Conservation (phyloP, 1,139 yeast species). For the Saccharomyces uvarum region DNA sequence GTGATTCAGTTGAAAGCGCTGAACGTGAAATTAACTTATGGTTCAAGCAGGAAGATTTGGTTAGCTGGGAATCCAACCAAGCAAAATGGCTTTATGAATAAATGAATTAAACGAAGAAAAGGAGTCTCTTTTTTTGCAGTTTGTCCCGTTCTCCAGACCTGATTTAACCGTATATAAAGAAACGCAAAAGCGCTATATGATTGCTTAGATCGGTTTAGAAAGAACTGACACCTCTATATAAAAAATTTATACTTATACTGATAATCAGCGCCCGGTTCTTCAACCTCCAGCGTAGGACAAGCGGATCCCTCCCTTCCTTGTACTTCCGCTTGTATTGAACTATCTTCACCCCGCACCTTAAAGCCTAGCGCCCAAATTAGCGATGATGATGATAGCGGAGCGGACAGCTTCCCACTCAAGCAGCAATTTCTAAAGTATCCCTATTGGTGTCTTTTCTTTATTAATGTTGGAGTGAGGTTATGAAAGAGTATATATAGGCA, state of each 20-base stretch:
- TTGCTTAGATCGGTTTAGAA: neutral
- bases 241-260: neutral
- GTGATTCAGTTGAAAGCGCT: constrained; percentile 98
- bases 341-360: neutral
- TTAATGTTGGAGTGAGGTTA: neutral
- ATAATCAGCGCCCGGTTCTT: neutral
- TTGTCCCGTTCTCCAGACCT: neutral
- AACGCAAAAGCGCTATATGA: neutral
- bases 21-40: constrained; percentile 91
- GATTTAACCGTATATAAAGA: neutral
- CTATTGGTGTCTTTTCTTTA: neutral
- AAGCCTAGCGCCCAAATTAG: neutral
- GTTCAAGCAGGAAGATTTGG: constrained; percentile 97
- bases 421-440: neutral
- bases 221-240: neutral
- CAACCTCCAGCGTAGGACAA: neutral
- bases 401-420: neutral
- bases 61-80: constrained; percentile 81
- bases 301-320: neutral
- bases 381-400: neutral
- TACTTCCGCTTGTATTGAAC: neutral
- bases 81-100: constrained; percentile 92
- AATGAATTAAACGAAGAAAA: constrained; percentile 12
- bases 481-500: too few relatives aligned
- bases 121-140: neutral